Evolutionary conservation across 768 basidiomycete genomes (phyloP).

Genomic region (Trametes punicea): DNA sequence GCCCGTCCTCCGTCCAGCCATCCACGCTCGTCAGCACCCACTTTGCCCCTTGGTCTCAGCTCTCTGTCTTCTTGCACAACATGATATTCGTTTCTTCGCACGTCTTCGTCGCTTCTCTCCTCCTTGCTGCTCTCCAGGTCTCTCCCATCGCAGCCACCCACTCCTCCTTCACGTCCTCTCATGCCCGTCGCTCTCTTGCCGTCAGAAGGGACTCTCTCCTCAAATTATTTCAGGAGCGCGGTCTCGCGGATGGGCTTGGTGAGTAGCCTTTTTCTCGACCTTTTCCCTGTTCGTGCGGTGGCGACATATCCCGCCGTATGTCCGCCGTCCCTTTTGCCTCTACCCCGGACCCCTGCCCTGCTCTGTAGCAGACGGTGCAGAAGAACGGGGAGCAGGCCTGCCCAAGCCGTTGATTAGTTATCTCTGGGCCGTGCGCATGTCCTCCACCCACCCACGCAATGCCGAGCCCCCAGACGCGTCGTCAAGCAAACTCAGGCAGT

Average conservation of each 20-base stretch:
- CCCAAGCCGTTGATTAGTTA: too few species aligned
- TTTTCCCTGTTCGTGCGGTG: not conserved
- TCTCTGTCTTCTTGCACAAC: slow-evolving; percentile 1
- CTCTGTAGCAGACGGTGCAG: not conserved
- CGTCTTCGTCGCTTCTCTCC: slow-evolving; percentile 24
- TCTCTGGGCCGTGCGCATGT: too few species aligned
- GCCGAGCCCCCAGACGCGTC: too few species aligned
- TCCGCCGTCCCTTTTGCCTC: not conserved
- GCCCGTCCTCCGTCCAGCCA: slow-evolving; percentile 27
- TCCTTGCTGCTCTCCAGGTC: slow-evolving; percentile 25
- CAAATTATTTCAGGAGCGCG: slow-evolving; percentile 10
- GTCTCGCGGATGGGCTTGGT: slow-evolving; percentile 14
- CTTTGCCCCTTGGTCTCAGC: slow-evolving; percentile 29
- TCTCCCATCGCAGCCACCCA: slow-evolving; percentile 36
- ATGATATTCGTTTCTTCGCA: slow-evolving; percentile 9
- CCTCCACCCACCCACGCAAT: too few species aligned
- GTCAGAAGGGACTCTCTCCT: slow-evolving; percentile 25
- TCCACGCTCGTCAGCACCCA: slow-evolving; percentile 31
- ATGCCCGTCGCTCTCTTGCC: slow-evolving; percentile 32
- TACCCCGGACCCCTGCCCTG: not conserved
- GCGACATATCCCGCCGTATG: not conserved
- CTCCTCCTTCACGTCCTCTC: slow-evolving; percentile 36
- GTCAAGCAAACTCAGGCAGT: too few species aligned
- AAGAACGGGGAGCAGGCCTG: too few species aligned
- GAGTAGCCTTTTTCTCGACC: slow-evolving; percentile 15